Conservation (phyloP, 768 basidiomycete species). For the Jaapia argillacea region DNA sequence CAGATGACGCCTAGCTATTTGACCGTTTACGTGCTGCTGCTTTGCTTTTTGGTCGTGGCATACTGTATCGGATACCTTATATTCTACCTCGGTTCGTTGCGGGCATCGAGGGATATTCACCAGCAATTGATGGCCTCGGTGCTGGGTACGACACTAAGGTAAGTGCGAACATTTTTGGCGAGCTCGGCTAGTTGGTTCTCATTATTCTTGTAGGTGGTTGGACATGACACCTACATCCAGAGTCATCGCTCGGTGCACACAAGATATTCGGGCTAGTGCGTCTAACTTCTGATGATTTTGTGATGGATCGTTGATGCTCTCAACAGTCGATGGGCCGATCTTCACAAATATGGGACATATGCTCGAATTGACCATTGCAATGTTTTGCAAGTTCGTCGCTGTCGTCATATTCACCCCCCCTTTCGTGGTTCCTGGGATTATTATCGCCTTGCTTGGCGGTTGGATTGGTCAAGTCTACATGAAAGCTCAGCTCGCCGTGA, state of each 20-base stretch:
- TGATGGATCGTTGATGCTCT: conserved; percentile 3
- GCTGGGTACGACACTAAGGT: neutral
- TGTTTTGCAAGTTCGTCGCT: neutral
- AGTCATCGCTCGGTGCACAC: conserved; percentile 20
- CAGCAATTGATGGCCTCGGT: neutral
- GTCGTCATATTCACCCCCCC: neutral
- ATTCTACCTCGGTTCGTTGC: no score
- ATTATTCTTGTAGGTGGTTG: conserved; percentile 13
- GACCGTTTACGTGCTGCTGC: no score
- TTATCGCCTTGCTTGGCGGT: neutral
- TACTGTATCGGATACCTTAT: no score
- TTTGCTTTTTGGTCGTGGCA: no score
- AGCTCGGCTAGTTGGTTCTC: neutral
- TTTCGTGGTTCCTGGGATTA: neutral
- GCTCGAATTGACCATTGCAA: neutral
- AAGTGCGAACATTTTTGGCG: neutral
- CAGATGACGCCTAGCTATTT: no score
- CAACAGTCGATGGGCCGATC: conserved; percentile 5
- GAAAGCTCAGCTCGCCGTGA: neutral
- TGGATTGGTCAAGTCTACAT: neutral
- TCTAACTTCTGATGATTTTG: neutral
- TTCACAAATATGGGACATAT: neutral
- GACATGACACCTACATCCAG: conserved; percentile 20
- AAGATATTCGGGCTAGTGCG: conserved; percentile 10
- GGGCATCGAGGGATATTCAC: neutral